These are phyloP conservation scores for Xylaria hypoxylon DNA, from an alignment of 2,329 filamentous ascomycete species.

Conservation along the genomic window DNA sequence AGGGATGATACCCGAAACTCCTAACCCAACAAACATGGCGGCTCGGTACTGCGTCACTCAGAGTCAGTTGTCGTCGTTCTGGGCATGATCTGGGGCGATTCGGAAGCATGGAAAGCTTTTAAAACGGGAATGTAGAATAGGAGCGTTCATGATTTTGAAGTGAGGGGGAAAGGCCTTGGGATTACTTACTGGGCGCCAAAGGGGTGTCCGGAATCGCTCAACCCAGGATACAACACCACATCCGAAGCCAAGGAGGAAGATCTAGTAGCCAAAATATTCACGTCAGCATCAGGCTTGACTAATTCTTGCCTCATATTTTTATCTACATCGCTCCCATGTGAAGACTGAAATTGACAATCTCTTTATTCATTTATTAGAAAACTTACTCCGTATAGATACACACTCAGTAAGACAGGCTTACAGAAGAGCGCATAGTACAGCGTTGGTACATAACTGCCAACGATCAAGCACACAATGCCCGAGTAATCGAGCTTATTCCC, in stretches of 20 bases:
- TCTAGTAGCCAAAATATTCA: conserved; percentile 65
- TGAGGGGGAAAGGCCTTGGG: too few species aligned
- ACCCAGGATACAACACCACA: conserved; percentile 83
- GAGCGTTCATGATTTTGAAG: background rate
- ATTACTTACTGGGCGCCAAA: conserved; percentile 71
- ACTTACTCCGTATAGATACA: conserved; percentile 81
- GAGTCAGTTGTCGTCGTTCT: background rate
- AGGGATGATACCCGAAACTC: conserved; percentile 84
- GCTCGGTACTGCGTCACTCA: conserved; percentile 70
- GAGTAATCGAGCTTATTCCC: conserved; percentile 96
- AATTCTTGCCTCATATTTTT: background rate
- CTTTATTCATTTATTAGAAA: background rate
- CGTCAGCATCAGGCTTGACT: conserved; percentile 21
- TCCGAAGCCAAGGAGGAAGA: conserved; percentile 78
- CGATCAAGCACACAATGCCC: conserved; percentile 91
- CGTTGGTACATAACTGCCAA: conserved; percentile 89
- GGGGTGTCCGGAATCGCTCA: conserved; percentile 84
- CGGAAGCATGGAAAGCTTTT: background rate
- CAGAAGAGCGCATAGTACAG: conserved; percentile 89
- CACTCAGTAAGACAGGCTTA: conserved; percentile 70
- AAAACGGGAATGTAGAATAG: background rate
- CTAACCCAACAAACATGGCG: conserved; percentile 89
- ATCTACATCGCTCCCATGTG: background rate
- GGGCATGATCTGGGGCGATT: background rate
- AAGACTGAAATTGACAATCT: background rate